Conservation (phyloP, 495 filamentous ascomycete genomes). For the Xanthoparmelia taractica region DNA sequence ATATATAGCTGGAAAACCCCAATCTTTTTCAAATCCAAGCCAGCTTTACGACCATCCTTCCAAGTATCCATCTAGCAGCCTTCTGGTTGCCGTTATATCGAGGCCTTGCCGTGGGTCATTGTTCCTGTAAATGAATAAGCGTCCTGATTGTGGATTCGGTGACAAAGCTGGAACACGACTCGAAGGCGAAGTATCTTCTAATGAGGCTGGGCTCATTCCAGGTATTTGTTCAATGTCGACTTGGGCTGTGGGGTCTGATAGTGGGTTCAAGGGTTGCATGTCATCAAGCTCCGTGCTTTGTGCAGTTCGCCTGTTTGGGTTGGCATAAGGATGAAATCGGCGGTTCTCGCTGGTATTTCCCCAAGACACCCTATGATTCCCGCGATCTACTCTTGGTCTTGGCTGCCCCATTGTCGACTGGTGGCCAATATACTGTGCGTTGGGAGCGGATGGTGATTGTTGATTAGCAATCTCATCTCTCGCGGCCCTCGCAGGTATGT, state of each 20-base stretch:
- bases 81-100: neutral
- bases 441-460: neutral
- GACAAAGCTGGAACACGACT: neutral
- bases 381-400: too few relatives aligned
- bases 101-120: neutral
- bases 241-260: too few relatives aligned
- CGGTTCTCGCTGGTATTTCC: neutral
- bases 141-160: neutral
- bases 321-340: neutral
- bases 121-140: neutral
- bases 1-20: too few relatives aligned
- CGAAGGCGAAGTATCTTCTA: neutral
- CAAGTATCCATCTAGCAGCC: neutral
- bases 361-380: neutral
- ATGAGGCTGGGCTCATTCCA: neutral
- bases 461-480: neutral
- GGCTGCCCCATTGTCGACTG: too few relatives aligned
- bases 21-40: too few relatives aligned
- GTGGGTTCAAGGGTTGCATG: neutral
- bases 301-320: neutral
- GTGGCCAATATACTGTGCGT: too few relatives aligned
- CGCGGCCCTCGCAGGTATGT: neutral
- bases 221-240: too few relatives aligned
- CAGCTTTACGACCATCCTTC: neutral
- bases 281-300: too few relatives aligned